Conservation (phyloP, 2,329 filamentous ascomycete species). For the Scedosporium dehoogii region DNA sequence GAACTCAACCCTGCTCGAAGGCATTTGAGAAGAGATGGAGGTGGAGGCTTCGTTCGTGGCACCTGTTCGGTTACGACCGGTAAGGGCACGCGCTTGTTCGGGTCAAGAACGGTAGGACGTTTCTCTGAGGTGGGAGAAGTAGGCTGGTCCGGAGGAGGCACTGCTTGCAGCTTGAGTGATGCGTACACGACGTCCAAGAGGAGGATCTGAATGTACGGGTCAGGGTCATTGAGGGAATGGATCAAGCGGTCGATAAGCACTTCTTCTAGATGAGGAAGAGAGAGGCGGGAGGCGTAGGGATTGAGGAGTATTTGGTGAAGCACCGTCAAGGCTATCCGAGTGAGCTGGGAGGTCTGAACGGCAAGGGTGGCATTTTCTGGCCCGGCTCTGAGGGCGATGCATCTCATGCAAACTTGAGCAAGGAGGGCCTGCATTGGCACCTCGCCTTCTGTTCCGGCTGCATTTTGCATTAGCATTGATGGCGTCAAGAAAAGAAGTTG, state of each 20-base stretch:
- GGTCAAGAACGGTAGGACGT: slow-evolving; percentile 30
- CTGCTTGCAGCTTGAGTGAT: slow-evolving; percentile 56
- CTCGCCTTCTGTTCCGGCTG: slow-evolving; percentile 44
- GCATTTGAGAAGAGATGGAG: slow-evolving; percentile 68
- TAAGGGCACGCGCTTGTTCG: slow-evolving; percentile 3
- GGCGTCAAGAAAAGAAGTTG: too few species aligned
- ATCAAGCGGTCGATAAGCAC: slow-evolving; percentile 59
- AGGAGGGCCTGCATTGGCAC: slow-evolving; percentile 59
- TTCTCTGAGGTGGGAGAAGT: slow-evolving; percentile 38
- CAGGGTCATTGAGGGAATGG: slow-evolving; percentile 48
- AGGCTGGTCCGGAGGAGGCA: slow-evolving; percentile 27
- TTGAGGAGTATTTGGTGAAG: slow-evolving; percentile 60
- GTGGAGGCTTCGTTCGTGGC: slow-evolving; percentile 31
- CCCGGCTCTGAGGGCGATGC: slow-evolving; percentile 38
- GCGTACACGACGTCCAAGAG: slow-evolving; percentile 71
- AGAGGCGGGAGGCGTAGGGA: slow-evolving; percentile 48
- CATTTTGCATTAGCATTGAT: not conserved
- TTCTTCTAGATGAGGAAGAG: slow-evolving; percentile 58
- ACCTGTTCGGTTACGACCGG: not conserved
- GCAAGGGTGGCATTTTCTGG: slow-evolving; percentile 19
- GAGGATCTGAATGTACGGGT: slow-evolving; percentile 64
- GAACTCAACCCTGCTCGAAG: slow-evolving; percentile 74
- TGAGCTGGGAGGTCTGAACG: slow-evolving; percentile 53
- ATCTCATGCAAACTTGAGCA: slow-evolving; percentile 53
- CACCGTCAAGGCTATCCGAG: slow-evolving; percentile 59